Evolutionary conservation across 2,329 filamentous ascomycete genomes (phyloP).

Genomic region (Dothideomycetes sp.): DNA sequence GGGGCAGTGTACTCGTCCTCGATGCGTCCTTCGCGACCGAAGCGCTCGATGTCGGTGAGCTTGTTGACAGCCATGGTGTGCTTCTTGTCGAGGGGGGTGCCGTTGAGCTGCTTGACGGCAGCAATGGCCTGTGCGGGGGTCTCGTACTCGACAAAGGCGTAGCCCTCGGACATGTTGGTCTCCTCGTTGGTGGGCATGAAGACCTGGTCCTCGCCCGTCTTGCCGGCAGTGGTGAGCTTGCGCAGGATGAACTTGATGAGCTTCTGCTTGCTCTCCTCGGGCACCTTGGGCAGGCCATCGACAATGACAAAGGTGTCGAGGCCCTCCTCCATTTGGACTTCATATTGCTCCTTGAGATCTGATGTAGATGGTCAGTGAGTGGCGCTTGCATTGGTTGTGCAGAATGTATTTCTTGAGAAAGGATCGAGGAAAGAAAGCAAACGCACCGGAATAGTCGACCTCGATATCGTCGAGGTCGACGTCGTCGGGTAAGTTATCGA

Average conservation of each 20-base stretch:
- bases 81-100: conserved; percentile 85
- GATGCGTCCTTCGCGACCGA: conserved; percentile 83
- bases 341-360: conserved; percentile 88
- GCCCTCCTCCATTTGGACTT: conserved; percentile 90
- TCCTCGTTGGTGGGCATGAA: conserved; percentile 89
- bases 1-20: conserved; percentile 83
- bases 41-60: conserved; percentile 93
- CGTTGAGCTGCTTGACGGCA: conserved; percentile 80
- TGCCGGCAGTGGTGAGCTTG: conserved; percentile 80
- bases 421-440: background rate
- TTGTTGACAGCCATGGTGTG: conserved; percentile 96
- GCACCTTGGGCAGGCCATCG: conserved; percentile 84
- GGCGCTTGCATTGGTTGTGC: background rate
- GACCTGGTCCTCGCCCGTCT: conserved; percentile 73
- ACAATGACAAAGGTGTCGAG: conserved; percentile 94
- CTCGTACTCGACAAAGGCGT: conserved; percentile 94
- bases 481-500: conserved; percentile 75
- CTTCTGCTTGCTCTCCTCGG: conserved; percentile 83
- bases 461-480: conserved; percentile 88
- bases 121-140: conserved; percentile 80
- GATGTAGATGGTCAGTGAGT: conserved; percentile 9
- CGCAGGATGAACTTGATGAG: conserved; percentile 92
- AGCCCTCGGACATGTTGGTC: conserved; percentile 68
- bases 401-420: background rate
- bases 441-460: conserved; percentile 70